These are phyloP conservation scores for Hirschfeldia incana DNA, from an alignment of 345 rosid genomes.

Conservation along the genomic window DNA sequence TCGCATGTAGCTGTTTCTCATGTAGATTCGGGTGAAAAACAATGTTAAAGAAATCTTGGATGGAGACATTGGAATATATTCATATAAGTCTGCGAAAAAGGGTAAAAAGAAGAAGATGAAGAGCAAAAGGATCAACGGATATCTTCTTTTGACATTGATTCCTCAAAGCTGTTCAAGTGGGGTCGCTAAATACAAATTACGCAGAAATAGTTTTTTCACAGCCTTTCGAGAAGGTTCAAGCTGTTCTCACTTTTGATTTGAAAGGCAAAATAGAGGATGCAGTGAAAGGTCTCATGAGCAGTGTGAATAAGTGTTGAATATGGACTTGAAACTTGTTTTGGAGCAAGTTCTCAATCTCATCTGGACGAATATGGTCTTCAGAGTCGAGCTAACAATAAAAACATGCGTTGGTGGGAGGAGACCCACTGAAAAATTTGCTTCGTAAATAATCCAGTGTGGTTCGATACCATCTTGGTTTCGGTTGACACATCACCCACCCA, in stretches of 20 bases:
- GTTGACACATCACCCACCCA: too few species aligned
- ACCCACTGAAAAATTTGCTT: too few species aligned
- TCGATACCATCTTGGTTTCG: neutral
- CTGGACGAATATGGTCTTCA: neutral
- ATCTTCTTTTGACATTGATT: neutral
- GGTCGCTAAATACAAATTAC: neutral
- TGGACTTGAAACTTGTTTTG: neutral
- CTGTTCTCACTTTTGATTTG: neutral
- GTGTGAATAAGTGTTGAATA: neutral
- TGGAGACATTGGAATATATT: neutral
- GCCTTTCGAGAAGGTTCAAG: neutral
- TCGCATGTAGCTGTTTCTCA: too few species aligned
- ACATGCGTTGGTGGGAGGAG: neutral
- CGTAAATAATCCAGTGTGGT: neutral
- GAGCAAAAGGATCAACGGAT: neutral
- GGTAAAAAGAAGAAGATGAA: too few species aligned
- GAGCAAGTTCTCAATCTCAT: neutral
- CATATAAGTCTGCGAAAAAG: too few species aligned
- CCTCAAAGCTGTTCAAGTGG: neutral
- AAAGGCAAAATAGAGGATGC: neutral
- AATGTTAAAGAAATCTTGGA: neutral
- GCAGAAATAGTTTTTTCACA: neutral
- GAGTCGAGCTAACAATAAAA: neutral
- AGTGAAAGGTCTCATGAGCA: neutral
- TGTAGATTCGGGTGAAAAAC: too few species aligned